phyloP scores from a whole-genome alignment of 441 rosid genomes.

The Sinapis alba region DNA sequence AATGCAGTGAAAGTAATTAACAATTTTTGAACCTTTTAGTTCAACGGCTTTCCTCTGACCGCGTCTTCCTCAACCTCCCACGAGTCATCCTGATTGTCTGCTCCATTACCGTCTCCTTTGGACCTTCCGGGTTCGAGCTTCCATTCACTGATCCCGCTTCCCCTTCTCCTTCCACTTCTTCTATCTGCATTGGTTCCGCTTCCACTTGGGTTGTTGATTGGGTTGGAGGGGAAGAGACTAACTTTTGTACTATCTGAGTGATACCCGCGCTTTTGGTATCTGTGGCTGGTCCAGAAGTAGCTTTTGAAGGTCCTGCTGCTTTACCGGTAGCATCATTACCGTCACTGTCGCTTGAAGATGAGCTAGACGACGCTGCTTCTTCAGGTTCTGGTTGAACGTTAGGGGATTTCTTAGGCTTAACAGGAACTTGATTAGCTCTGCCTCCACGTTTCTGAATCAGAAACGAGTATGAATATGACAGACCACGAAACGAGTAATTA shows the following conservation, averaged over 20 bases:
- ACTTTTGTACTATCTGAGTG: conserved; percentile 43
- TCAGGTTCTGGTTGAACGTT: conserved; percentile 45
- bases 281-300: conserved; percentile 35
- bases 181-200: conserved; percentile 41
- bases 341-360: conserved; percentile 51
- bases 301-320: conserved; percentile 45
- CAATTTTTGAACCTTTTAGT: conserved; percentile 14
- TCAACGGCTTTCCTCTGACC: conserved; percentile 47
- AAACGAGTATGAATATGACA: conserved; percentile 1
- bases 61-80: conserved; percentile 53
- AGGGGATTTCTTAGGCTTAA: conserved; percentile 47
- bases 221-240: conserved; percentile 26
- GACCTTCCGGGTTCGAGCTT: conserved; percentile 41
- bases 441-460: conserved; percentile 46
- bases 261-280: conserved; percentile 34
- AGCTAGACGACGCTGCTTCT: conserved; percentile 69
- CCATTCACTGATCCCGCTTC: conserved; percentile 45
- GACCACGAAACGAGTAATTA: background rate
- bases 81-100: conserved; percentile 51
- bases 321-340: conserved; percentile 50
- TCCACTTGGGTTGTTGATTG: conserved; percentile 38
- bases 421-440: conserved; percentile 51
- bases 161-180: conserved; percentile 44
- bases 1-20: conserved; percentile 20
- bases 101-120: conserved; percentile 62